Evolutionary conservation across 202 grass and related monocot species (phyloP), one percentile per base, ranked within the genome.

Genomic region (Eragrostis tef): DNA sequence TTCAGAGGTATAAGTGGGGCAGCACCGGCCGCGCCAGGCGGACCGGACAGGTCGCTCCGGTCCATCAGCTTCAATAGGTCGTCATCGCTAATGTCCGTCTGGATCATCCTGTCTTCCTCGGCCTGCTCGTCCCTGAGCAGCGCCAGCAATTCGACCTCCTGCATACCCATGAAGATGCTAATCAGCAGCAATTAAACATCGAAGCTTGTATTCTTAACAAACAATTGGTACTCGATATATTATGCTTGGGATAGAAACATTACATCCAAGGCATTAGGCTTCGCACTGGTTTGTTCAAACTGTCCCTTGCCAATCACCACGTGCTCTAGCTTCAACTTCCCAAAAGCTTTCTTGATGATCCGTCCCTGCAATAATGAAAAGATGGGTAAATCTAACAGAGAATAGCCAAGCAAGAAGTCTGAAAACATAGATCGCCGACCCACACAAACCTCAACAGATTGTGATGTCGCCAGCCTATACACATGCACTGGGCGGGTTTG

Each of bases 231-330:
- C 54, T 72, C 31, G 31, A 11, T 31, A 29, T 31, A 79, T 25
- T 43, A 83, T 26, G 67, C 22, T 64, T 64, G 2, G 50, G 6
- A 51, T 56, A 44, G 57, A 75, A 43, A 13, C 2, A 8, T 76
- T 67, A 93, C 96, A 76, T 93, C 89, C 29, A 99, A 65, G 29
- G 39, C 83, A 6, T 87, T 95, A 70, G 77, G 82, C 71, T 99
- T 99, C 2, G 67, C 86, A 25, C 80, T 75, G 6, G 95, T 93
- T 87, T 96, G 96, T 69, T 96, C 73, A 46, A 99, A 99, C 71
- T 99, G 90, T 12, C 96, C 96, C 92, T 95, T 93, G 12, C 91
- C 92, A 0, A 95, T 98, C 74, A 98, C 96, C 26, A 98, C 92
- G 36, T 98, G 90, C 71, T 99, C 96, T 67, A 99, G 83, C 75